phyloP scores from a whole-genome alignment of 306 rosid genomes.

The Cucurbita maxima region DNA sequence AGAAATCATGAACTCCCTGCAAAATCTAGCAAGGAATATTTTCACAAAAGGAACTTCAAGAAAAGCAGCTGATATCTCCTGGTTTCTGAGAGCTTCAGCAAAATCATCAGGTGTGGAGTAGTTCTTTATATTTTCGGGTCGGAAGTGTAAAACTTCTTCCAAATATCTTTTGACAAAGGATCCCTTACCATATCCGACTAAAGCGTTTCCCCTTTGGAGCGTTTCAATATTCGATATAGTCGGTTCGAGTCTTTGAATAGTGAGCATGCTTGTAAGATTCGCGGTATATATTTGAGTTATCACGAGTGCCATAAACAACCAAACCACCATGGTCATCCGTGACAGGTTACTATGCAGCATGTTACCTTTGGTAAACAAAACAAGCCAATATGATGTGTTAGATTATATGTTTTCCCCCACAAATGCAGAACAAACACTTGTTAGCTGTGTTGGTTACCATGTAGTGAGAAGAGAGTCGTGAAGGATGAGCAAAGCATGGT shows the following conservation, averaged over 20 bases:
- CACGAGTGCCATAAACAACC: conserved; percentile 37
- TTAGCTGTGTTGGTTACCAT: conserved; percentile 16
- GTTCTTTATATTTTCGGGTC: conserved; percentile 3
- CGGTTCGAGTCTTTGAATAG: conserved; percentile 31
- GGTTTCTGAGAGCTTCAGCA: conserved; percentile 25
- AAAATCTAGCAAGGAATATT: conserved; percentile 26
- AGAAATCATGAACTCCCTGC: conserved; percentile 19
- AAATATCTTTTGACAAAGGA: conserved; percentile 22
- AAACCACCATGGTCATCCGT: conserved; percentile 27
- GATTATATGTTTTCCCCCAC: not conserved
- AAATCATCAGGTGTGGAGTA: conserved; percentile 9
- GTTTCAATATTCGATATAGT: conserved; percentile 12
- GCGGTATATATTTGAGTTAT: conserved; percentile 35
- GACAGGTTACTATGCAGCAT: conserved; percentile 30
- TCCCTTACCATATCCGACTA: conserved; percentile 24
- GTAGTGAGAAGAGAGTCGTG: conserved; percentile 27
- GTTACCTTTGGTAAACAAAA: conserved; percentile 10
- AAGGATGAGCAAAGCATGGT: conserved; percentile 25
- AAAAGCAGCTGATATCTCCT: conserved; percentile 29
- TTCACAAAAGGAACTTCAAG: conserved; percentile 27
- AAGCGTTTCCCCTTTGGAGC: conserved; percentile 8
- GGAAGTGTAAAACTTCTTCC: conserved; percentile 6
- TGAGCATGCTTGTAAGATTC: conserved; percentile 34
- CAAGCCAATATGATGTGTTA: not conserved
- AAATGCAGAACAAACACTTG: not conserved